phyloP scores from a whole-genome alignment of 148 eudicot genomes.

The Silene latifolia region DNA sequence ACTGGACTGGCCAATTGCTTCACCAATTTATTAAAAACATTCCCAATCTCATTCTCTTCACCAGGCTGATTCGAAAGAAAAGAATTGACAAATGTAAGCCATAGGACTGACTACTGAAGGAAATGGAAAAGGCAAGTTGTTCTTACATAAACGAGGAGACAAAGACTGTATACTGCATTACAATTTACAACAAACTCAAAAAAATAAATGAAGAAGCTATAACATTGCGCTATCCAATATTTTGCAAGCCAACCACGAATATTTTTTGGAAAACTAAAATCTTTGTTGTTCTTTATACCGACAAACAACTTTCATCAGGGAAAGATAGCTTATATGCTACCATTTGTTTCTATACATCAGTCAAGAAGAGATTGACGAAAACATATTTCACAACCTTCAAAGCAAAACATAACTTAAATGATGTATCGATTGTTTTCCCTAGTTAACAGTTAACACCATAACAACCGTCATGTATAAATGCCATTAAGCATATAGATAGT shows the following conservation, averaged over 20 bases:
- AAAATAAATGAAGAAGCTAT: neutral
- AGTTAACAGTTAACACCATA: too few relatives aligned
- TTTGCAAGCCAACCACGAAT: neutral
- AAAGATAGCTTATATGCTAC: neutral
- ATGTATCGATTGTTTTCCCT: too few relatives aligned
- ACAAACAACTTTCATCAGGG: neutral
- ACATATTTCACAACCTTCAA: neutral
- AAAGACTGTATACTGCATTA: neutral
- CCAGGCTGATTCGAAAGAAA: slow-evolving; percentile 33
- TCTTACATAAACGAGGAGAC: neutral
- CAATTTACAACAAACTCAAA: neutral
- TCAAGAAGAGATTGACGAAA: neutral
- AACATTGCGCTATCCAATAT: neutral
- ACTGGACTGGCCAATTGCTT: slow-evolving; percentile 65
- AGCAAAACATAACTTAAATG: too few relatives aligned
- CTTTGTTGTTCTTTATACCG: neutral
- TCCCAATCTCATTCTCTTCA: slow-evolving; percentile 36
- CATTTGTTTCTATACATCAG: too few relatives aligned
- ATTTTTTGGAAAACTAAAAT: neutral
- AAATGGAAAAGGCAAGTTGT: neutral
- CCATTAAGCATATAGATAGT: too few relatives aligned
- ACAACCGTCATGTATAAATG: too few relatives aligned
- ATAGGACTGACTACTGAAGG: neutral
- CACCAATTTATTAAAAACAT: slow-evolving; percentile 55
- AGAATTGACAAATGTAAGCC: neutral